Evolutionary conservation across 164 flowering plant species (phyloP).

Genomic region (Berberis vulgaris): DNA sequence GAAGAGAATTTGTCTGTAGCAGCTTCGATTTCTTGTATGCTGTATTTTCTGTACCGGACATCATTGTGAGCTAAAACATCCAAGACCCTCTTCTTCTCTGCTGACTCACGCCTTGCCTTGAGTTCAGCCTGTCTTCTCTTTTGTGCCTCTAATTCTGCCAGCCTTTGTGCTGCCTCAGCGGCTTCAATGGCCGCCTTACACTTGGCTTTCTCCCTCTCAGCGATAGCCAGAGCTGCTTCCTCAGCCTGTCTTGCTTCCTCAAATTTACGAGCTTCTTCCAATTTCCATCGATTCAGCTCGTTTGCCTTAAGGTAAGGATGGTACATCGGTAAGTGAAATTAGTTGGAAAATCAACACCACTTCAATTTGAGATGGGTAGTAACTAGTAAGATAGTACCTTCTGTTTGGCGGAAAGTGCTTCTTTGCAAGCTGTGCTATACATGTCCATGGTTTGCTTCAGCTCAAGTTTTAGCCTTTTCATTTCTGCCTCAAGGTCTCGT

Average conservation of each 20-base stretch:
- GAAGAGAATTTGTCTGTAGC: slow-evolving; percentile 46
- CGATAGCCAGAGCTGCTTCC: slow-evolving; percentile 51
- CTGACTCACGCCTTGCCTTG: slow-evolving; percentile 15
- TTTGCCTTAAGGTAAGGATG: slow-evolving; percentile 27
- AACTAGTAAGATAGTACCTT: slow-evolving; percentile 24
- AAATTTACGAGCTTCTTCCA: slow-evolving; percentile 39
- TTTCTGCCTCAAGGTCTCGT: slow-evolving; percentile 43
- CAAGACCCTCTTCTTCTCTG: slow-evolving; percentile 41
- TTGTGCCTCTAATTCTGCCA: slow-evolving; percentile 62
- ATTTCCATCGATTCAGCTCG: slow-evolving; percentile 46
- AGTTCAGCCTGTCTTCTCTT: not conserved
- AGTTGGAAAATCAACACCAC: not conserved
- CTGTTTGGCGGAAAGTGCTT: slow-evolving; percentile 57
- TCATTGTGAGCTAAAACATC: slow-evolving; percentile 31
- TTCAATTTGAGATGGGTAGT: not conserved
- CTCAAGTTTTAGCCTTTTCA: slow-evolving; percentile 55
- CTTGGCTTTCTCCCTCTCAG: slow-evolving; percentile 55
- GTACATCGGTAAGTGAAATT: not conserved
- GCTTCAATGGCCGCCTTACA: slow-evolving; percentile 59
- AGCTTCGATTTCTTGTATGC: slow-evolving; percentile 49
- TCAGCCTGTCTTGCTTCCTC: slow-evolving; percentile 48
- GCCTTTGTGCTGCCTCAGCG: slow-evolving; percentile 47
- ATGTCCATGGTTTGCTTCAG: slow-evolving; percentile 71
- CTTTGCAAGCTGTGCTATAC: slow-evolving; percentile 69
- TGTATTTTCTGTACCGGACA: slow-evolving; percentile 44